A percentile compares a stretch with the other conserved stretches of the same genome.
Evolutionary conservation across 1,284 basidiomycete species (phyloP).

Genomic region (Somion occarium): DNA sequence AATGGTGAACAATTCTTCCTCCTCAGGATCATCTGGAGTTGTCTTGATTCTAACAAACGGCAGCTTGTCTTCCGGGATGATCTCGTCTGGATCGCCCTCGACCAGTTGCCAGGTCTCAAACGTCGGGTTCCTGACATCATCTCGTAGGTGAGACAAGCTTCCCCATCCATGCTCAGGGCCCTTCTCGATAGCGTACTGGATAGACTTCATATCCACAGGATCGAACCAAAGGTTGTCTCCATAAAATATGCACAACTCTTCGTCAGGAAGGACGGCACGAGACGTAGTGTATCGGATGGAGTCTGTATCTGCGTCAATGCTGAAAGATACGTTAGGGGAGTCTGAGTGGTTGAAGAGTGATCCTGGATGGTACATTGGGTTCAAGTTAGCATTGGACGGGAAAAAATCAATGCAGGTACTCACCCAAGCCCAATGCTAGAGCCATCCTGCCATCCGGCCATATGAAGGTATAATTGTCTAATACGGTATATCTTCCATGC

Average conservation of each 20-base stretch:
- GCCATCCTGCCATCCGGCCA: conserved; percentile 84
- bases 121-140: conserved; percentile 16
- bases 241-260: conserved; percentile 82
- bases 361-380: conserved; percentile 35
- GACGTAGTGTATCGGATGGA: conserved; percentile 66
- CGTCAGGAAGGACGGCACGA: conserved; percentile 47
- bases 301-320: conserved; percentile 46
- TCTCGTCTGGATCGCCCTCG: conserved; percentile 36
- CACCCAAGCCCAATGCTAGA: conserved; percentile 83
- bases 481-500: conserved; percentile 64
- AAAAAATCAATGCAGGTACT: conserved; percentile 16
- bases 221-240: conserved; percentile 66
- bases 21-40: conserved; percentile 49
- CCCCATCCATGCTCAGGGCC: conserved; percentile 41
- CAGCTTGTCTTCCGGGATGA: conserved; percentile 49
- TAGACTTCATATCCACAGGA: conserved; percentile 26
- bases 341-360: conserved; percentile 79
- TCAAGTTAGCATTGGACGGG: background rate
- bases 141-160: conserved; percentile 33
- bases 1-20: conserved; percentile 52
- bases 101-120: conserved; percentile 21
- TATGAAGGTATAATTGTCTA: conserved; percentile 85
- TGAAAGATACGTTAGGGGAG: conserved; percentile 69
- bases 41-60: conserved; percentile 61
- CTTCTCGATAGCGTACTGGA: conserved; percentile 1